Percentiles rank a stretch among this genome's conserved stretches.
Evolutionary conservation across 139 green algal genomes (phyloP).

Genomic region (Axilococcus clingmanii): DNA sequence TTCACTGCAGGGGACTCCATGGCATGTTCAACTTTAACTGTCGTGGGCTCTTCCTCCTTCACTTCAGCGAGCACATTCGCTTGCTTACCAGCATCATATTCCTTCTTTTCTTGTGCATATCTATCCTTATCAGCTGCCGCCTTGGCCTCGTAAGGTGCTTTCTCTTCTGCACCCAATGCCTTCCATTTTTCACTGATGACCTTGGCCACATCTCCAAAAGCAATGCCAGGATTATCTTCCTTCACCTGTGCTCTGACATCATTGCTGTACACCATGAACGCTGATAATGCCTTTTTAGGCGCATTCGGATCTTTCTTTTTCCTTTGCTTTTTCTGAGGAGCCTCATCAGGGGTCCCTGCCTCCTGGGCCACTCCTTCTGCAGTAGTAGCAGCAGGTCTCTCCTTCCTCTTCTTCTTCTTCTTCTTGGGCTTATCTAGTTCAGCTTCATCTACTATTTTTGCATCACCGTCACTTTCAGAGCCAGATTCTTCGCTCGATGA

Average conservation of each 20-base stretch:
- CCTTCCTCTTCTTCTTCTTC: conserved; percentile 33
- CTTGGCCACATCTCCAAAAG: conserved; percentile 63
- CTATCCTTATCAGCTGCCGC: conserved; percentile 57
- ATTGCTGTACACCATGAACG: conserved; percentile 83
- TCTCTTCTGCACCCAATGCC: conserved; percentile 27
- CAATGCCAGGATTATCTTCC: conserved; percentile 47
- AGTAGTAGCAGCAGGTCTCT: conserved; percentile 2
- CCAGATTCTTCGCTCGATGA: conserved; percentile 7
- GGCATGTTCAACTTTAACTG: too few species aligned
- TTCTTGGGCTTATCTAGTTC: conserved; percentile 17
- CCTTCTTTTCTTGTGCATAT: conserved; percentile 49
- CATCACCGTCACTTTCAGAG: conserved; percentile 21
- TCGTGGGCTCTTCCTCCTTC: not conserved
- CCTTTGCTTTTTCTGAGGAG: conserved; percentile 24
- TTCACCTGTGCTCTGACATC: conserved; percentile 44
- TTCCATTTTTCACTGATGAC: conserved; percentile 72
- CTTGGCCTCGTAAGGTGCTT: conserved; percentile 34
- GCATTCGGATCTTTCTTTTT: conserved; percentile 62
- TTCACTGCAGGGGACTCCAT: not conserved
- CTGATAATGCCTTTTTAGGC: conserved; percentile 69
- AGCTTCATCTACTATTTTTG: conserved; percentile 35
- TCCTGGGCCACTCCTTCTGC: conserved; percentile 2
- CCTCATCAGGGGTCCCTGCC: conserved; percentile 2
- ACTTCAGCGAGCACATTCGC: conserved; percentile 7
- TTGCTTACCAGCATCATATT: conserved; percentile 52